Evolutionary conservation across 2,329 filamentous ascomycete genomes (phyloP).

Genomic region (Dryadomyces sulphureus): DNA sequence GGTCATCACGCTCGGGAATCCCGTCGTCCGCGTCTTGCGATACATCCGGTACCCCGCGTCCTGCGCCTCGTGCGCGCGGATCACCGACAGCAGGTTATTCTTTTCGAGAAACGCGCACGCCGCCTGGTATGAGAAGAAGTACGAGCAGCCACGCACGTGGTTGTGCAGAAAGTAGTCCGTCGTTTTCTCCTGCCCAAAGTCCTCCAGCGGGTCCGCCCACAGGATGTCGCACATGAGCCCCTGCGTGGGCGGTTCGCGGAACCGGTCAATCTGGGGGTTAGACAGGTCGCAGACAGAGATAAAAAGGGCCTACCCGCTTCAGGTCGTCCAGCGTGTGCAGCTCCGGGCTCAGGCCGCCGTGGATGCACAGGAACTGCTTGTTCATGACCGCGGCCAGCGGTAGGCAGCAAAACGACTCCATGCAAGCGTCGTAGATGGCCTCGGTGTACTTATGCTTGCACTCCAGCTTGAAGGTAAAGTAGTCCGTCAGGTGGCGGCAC

Average conservation of each 20-base stretch:
- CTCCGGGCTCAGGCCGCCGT: conserved; percentile 90
- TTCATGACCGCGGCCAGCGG: conserved; percentile 97
- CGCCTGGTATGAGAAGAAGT: conserved; percentile 97
- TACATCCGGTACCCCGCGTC: conserved; percentile 99
- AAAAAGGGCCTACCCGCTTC: conserved; percentile 50
- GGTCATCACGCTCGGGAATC: conserved; percentile 98
- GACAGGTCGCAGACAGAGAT: background rate
- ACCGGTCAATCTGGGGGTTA: conserved; percentile 67
- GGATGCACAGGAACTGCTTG: conserved; percentile 98
- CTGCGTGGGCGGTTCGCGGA: conserved; percentile 92
- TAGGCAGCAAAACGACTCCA: conserved; percentile 92
- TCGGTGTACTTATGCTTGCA: conserved; percentile 99
- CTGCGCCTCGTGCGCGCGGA: conserved; percentile 94
- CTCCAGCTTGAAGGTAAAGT: conserved; percentile 99
- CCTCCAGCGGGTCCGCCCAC: conserved; percentile 94
- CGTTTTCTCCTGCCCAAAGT: conserved; percentile 97
- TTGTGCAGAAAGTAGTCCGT: conserved; percentile 97
- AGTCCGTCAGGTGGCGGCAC: conserved; percentile 96
- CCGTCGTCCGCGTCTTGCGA: conserved; percentile 91
- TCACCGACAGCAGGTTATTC: conserved; percentile 94
- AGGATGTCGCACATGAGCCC: conserved; percentile 98
- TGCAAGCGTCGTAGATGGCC: conserved; percentile 89
- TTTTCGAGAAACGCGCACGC: conserved; percentile 97
- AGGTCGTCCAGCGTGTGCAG: conserved; percentile 91
- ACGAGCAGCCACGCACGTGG: conserved; percentile 94